A percentile compares a stretch with the other conserved stretches of the same genome.
Evolutionary conservation across 2,329 filamentous ascomycete genomes (phyloP).

Genomic region (Bisporella sp.): DNA sequence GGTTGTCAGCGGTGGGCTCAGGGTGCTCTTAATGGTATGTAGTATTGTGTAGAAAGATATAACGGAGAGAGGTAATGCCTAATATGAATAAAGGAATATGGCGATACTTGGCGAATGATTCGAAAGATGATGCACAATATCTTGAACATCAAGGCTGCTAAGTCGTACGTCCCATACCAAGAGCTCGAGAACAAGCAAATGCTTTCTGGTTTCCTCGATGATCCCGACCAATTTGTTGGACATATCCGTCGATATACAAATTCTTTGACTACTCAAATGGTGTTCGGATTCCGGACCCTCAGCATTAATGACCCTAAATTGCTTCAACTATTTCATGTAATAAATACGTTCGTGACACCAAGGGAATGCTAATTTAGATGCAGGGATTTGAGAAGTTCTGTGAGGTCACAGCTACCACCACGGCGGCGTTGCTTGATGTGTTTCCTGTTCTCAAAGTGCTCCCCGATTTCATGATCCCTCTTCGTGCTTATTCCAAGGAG

Average conservation of each 20-base stretch:
- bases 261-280: slow-evolving; percentile 35
- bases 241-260: slow-evolving; percentile 42
- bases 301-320: slow-evolving; percentile 29
- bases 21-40: slow-evolving; percentile 40
- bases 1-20: slow-evolving; percentile 31
- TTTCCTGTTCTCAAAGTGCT: slow-evolving; percentile 34
- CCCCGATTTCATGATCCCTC: slow-evolving; percentile 34
- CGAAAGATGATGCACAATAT: slow-evolving; percentile 33
- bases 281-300: slow-evolving; percentile 31
- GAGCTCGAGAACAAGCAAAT: slow-evolving; percentile 43
- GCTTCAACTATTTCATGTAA: slow-evolving; percentile 29
- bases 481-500: slow-evolving; percentile 29
- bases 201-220: slow-evolving; percentile 35
- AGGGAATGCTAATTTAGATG: neutral
- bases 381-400: slow-evolving; percentile 35
- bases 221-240: slow-evolving; percentile 35
- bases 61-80: no score
- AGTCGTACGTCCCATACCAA: slow-evolving; percentile 31
- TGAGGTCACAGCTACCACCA: slow-evolving; percentile 36
- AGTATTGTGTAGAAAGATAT: neutral
- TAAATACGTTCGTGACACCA: neutral
- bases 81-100: slow-evolving; percentile 1
- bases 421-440: slow-evolving; percentile 40
- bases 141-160: slow-evolving; percentile 14
- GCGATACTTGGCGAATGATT: slow-evolving; percentile 32